phyloP scores from a whole-genome alignment of 148 eudicot genomes.

The Euryodendron excelsum region DNA sequence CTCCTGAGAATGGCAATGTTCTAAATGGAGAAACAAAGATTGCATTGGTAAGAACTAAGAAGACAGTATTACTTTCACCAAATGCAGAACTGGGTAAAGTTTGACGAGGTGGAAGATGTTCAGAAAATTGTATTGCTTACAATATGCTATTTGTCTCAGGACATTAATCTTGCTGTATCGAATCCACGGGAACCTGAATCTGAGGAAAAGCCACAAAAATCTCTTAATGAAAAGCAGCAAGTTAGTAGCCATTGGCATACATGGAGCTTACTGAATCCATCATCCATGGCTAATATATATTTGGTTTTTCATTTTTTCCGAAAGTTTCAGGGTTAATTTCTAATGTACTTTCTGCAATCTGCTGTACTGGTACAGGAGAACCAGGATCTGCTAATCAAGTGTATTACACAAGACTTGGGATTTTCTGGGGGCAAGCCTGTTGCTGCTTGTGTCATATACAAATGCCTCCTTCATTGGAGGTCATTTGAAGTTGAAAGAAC shows the following conservation, averaged over 20 bases:
- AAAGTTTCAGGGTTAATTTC: neutral
- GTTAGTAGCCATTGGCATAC: conserved; percentile 34
- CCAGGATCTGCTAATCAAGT: conserved; percentile 87
- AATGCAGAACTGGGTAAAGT: neutral
- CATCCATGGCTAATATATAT: conserved; percentile 3
- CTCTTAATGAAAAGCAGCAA: conserved; percentile 94
- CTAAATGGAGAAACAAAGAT: conserved; percentile 60
- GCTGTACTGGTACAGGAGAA: conserved; percentile 63
- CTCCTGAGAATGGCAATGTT: conserved; percentile 69
- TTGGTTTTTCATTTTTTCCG: neutral
- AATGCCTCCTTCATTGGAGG: conserved; percentile 97
- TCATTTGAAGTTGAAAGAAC: conserved; percentile 98
- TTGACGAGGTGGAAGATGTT: neutral
- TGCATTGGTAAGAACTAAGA: conserved; percentile 56
- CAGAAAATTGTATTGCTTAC: conserved; percentile 1
- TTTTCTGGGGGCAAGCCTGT: conserved; percentile 88
- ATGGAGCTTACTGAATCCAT: neutral
- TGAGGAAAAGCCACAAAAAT: conserved; percentile 90
- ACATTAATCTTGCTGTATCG: conserved; percentile 41
- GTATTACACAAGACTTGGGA: conserved; percentile 87
- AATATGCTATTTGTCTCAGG: conserved; percentile 35
- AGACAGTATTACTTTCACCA: neutral
- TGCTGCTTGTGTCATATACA: conserved; percentile 90
- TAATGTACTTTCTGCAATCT: conserved; percentile 15
- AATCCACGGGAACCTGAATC: conserved; percentile 57